A percentile compares a stretch with the other conserved stretches of the same genome.
These are phyloP conservation scores for Myrica gale DNA, from an alignment of 306 rosid genomes.

Conservation along the genomic window DNA sequence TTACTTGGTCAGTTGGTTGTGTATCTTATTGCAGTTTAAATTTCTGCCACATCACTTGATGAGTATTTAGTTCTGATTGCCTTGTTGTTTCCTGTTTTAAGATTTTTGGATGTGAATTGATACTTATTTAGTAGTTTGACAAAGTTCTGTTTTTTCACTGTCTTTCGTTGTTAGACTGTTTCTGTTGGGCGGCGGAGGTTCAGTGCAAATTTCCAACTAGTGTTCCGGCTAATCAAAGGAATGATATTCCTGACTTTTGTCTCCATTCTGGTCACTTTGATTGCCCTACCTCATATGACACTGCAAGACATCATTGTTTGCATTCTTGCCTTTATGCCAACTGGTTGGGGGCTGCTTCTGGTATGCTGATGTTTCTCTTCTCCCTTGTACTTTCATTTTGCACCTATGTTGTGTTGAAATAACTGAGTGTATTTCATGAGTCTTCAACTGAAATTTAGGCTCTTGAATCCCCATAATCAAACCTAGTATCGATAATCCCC, in stretches of 20 bases:
- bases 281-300: conserved; percentile 87
- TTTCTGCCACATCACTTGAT: too few species aligned
- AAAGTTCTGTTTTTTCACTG: not conserved
- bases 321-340: conserved; percentile 98
- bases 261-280: conserved; percentile 67
- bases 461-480: not conserved
- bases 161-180: conserved; percentile 46
- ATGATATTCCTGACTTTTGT: conserved; percentile 79
- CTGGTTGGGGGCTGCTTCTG: conserved; percentile 98
- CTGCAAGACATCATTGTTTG: conserved; percentile 86
- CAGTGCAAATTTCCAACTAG: conserved; percentile 91
- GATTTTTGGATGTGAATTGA: not conserved
- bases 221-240: conserved; percentile 90
- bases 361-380: conserved; percentile 38
- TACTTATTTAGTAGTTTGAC: not conserved
- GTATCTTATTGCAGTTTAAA: too few species aligned
- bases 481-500: not conserved
- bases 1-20: too few species aligned
- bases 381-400: not conserved
- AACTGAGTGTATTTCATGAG: not conserved
- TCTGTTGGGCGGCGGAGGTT: conserved; percentile 88
- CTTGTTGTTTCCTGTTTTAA: not conserved
- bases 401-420: not conserved
- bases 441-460: not conserved
- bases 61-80: not conserved